Evolutionary conservation across 1,284 basidiomycete genomes (phyloP).

Genomic region (Ustilago cynodontis): DNA sequence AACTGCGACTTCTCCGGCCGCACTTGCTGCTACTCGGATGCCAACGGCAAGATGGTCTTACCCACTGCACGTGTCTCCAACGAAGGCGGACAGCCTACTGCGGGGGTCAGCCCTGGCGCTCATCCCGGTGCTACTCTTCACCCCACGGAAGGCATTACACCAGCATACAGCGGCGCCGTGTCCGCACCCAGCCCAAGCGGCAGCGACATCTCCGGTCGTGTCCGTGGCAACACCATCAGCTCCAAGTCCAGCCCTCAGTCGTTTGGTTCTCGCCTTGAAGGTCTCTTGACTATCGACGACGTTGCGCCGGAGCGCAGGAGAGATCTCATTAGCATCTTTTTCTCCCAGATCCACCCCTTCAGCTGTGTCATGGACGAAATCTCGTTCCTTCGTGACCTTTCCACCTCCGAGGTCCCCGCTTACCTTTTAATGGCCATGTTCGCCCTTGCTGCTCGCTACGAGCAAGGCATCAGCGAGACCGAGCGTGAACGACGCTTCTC

Average conservation of each 20-base stretch:
- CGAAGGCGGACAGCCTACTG: constrained; percentile 22
- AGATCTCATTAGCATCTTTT: constrained; percentile 67
- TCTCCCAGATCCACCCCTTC: constrained; percentile 71
- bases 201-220: constrained; percentile 36
- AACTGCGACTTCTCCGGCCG: constrained; percentile 72
- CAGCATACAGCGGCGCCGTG: constrained; percentile 23
- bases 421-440: constrained; percentile 72
- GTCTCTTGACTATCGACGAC: constrained; percentile 36
- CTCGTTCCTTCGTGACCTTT: constrained; percentile 71
- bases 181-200: constrained; percentile 27
- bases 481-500: constrained; percentile 46
- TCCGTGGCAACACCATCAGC: constrained; percentile 39
- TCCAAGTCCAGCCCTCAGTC: constrained; percentile 45
- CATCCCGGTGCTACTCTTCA: constrained; percentile 27
- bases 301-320: constrained; percentile 45
- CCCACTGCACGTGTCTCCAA: constrained; percentile 48
- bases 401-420: constrained; percentile 70
- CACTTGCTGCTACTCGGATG: constrained; percentile 70
- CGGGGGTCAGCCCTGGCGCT: neutral
- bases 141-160: constrained; percentile 31
- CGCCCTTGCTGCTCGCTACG: constrained; percentile 70
- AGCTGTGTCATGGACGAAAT: constrained; percentile 71
- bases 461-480: constrained; percentile 57
- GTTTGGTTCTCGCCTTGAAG: constrained; percentile 23
- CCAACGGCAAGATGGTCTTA: constrained; percentile 56